phyloP scores from a whole-genome alignment of 2,329 filamentous ascomycete species.

The Hymenoscyphus salicellus region DNA sequence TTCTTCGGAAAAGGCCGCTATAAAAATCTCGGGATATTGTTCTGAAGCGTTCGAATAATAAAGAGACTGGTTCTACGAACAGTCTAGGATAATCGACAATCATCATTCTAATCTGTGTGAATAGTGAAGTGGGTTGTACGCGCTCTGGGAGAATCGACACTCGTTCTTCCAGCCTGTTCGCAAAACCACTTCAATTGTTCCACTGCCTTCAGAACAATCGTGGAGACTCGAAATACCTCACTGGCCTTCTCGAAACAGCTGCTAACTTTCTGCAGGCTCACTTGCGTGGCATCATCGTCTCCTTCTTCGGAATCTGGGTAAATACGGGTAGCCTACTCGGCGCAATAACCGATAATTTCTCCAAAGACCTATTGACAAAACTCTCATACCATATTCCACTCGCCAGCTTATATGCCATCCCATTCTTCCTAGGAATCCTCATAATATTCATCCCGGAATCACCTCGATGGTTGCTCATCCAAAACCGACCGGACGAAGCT shows the following conservation, averaged over 20 bases:
- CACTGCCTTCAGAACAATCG: too few species aligned
- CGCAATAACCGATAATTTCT: constrained; percentile 15
- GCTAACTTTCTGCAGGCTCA: constrained; percentile 1
- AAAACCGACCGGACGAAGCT: constrained; percentile 3
- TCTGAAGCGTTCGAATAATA: too few species aligned
- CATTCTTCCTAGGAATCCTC: neutral
- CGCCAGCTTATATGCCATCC: neutral
- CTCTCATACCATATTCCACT: neutral
- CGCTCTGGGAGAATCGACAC: too few species aligned
- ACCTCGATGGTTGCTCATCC: constrained; percentile 11
- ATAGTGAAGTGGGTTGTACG: too few species aligned
- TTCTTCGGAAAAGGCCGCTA: too few species aligned
- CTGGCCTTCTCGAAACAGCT: neutral
- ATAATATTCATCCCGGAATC: constrained; percentile 10
- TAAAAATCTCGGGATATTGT: too few species aligned
- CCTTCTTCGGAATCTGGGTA: constrained; percentile 10
- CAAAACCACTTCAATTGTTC: too few species aligned
- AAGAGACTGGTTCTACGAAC: too few species aligned
- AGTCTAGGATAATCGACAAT: too few species aligned
- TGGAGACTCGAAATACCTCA: neutral
- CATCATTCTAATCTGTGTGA: too few species aligned
- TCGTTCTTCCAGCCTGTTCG: too few species aligned
- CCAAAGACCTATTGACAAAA: neutral
- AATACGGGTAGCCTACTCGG: constrained; percentile 12
- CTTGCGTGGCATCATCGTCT: constrained; percentile 9